phyloP scores from a whole-genome alignment of 2,329 filamentous ascomycete genomes.

The Fusarium euwallaceae region DNA sequence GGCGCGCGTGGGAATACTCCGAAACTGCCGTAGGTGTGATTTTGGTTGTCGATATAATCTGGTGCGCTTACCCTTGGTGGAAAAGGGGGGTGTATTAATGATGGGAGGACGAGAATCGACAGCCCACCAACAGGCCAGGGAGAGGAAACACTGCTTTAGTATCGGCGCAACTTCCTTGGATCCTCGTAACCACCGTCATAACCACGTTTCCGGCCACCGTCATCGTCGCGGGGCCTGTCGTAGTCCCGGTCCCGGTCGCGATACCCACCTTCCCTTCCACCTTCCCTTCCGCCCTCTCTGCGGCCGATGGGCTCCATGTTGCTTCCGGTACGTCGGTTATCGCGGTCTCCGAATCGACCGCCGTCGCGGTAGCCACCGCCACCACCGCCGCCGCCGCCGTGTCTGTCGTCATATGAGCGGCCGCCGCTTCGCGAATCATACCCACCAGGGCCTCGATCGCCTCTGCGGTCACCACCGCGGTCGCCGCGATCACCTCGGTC shows the following conservation, averaged over 20 bases:
- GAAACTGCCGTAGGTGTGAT: background rate
- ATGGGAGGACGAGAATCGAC: slow-evolving; percentile 34
- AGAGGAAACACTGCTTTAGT: slow-evolving; percentile 54
- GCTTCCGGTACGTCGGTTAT: slow-evolving; percentile 73
- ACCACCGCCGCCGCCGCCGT: slow-evolving; percentile 58
- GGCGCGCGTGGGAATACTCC: slow-evolving; percentile 2
- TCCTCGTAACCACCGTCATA: slow-evolving; percentile 89
- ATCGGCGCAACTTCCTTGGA: slow-evolving; percentile 74
- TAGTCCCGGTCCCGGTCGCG: slow-evolving; percentile 64
- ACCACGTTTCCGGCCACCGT: slow-evolving; percentile 71
- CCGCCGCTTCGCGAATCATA: slow-evolving; percentile 67
- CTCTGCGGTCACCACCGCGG: slow-evolving; percentile 65
- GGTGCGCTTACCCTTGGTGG: slow-evolving; percentile 42
- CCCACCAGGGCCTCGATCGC: slow-evolving; percentile 69
- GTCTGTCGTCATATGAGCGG: slow-evolving; percentile 72
- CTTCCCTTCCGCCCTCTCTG: slow-evolving; percentile 52
- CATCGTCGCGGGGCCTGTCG: slow-evolving; percentile 70
- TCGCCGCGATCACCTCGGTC: slow-evolving; percentile 58
- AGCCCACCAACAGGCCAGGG: slow-evolving; percentile 43
- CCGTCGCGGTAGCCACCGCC: slow-evolving; percentile 61
- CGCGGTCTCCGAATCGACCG: slow-evolving; percentile 57
- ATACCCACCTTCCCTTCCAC: slow-evolving; percentile 69
- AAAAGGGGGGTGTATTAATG: slow-evolving; percentile 36
- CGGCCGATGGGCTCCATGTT: slow-evolving; percentile 87
- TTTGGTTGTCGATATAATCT: slow-evolving; percentile 19